Base-by-base conservation (phyloP, 1,284 basidiomycete genomes). In the Salmacisia buchloeana region DNA sequence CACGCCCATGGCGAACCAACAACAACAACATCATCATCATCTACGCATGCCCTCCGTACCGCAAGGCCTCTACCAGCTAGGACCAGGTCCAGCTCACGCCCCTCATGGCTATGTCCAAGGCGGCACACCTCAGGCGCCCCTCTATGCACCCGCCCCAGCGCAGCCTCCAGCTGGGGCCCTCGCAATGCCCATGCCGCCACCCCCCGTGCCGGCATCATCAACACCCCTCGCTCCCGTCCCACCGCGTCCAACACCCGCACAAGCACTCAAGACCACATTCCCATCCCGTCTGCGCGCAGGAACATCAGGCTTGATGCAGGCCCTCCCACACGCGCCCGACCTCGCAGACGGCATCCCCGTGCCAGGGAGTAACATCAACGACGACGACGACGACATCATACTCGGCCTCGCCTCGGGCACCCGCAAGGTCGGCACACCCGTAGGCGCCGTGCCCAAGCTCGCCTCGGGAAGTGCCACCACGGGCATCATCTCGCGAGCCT, bases 211-310 rank as follows among this genome's bases (percentile, higher is more conserved):
- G 18, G 39, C 36, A 38, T 9, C 36, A 38, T 6, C 45, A 10
- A 25, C 45, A 5, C 45, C 45, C 45, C 23, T 23, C 21, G 21
- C 45, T 33, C 23, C 49, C 29, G 27, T 54, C 33, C 49, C 49
- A 33, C 49, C 23, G 18, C 4, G 29, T 3, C 49, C 39, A 5
- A 67, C 67, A 31, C 65, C 63, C 1, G 64, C 71, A 0, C 94
- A 97, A 79, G 92, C 90, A 0, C 81, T 87, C 23, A 85, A 87
- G 68, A 89, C 91, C 1, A 90, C 91, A 0, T 97, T 96, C 80
- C 84, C 92, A 0, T 90, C 93, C 4, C 86, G 94, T n/a, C 83
- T 97, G 62, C 87, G 90, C n/a, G 94, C 93, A 0, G 94, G 94
- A 29, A 86, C 89, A 5, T 90, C 91, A 0, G 86, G 91, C 2